Base-by-base conservation (phyloP, 805 yeast species). In the Monosporozyma solicola region DNA sequence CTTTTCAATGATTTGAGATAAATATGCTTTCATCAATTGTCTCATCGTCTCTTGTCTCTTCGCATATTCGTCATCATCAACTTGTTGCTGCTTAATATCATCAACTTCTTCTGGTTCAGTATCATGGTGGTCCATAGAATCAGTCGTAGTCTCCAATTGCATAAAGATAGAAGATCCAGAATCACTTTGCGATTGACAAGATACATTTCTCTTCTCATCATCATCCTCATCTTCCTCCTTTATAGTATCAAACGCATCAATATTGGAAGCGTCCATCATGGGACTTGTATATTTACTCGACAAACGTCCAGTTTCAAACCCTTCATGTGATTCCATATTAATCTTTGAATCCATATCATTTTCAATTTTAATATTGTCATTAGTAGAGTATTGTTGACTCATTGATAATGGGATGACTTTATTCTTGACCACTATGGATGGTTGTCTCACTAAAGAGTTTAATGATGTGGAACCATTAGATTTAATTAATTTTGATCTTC, bases 371-470 rank as follows among this genome's bases (percentile, higher is more conserved):
- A 52, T 54, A 16, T 51, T 54, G n/a, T 51, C 54, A 32, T 54
- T 55, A 20, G 50, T 55, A 29, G 70, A 57, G 41, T 60, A 64
- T 25, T 59, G 65, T 25, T 59, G 65, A 41, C 59, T 58, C 60
- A 63, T 61, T 3, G 69, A 57, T 22, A 67, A 51, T 35, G 70
- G 70, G 24, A 68, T 67, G 3, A 66, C 71, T 54, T 63, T 66
- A 48, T 66, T 68, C 47, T 62, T 65, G 22, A 68, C 70, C 15
- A 67, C 72, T 25, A 67, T 66, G 1, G 71, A 67, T 8, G 68
- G 70, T 54, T 67, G 68, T 54, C 71, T 62, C 5, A 61, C 61
- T 6, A 66, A 50, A 8, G 65, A 56, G 49, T 57, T 65, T 47
- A 66, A 54, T 7, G 68, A 59, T 29, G 49, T 47, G 3, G 63